Evolutionary conservation across 2,329 filamentous ascomycete genomes (phyloP), one percentile per base, ranked within the genome.

Genomic region (Hypoxylon sp.): DNA sequence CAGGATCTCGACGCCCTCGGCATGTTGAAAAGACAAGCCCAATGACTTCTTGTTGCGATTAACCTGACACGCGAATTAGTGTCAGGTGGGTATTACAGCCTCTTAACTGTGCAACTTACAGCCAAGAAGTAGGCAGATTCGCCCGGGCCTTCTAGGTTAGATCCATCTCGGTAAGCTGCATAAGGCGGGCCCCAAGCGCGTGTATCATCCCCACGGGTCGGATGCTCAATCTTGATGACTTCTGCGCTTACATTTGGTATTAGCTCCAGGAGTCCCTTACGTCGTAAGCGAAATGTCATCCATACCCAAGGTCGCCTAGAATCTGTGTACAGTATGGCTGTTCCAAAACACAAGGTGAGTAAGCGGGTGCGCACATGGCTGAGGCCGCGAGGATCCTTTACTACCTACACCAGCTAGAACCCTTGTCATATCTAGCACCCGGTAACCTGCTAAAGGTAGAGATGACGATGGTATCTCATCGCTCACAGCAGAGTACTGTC

Each of bases 261-360:
- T 40, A 61, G 30, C 40, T 61, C 14, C 18, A 28, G 33, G 12
- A 26, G 49, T n/a, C 70, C 61, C 49, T 50, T 57, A 28, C 36
- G 51, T 58, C 46, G 36, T 32, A 71, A 51, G 40, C 66, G 65
- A 59, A 68, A 44, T 62, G 66, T 33, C 7, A 69, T 88, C 78
- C 88, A 61, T 68, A 97, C 95, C 96, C 96, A 72, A 99, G 85
- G 79, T 99, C 96, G 60, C 95, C 96, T 8, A 99, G 81, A 56
- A 99, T 97, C 78, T 99, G 96, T 36, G 96, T 98, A 74, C 93
- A 97, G 76, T 98, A 98, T 70, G 96, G 96, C 93, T 98, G 74
- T 12, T 60, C 28, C 53, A 51, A 65, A 26, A 26, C 16, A 48
- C 14, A 26, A 16, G n/a, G 42, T 69, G 38, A 74, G 72, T 64